phyloP scores from a whole-genome alignment of 2,329 filamentous ascomycete genomes.

The Botrytis paeoniae region DNA sequence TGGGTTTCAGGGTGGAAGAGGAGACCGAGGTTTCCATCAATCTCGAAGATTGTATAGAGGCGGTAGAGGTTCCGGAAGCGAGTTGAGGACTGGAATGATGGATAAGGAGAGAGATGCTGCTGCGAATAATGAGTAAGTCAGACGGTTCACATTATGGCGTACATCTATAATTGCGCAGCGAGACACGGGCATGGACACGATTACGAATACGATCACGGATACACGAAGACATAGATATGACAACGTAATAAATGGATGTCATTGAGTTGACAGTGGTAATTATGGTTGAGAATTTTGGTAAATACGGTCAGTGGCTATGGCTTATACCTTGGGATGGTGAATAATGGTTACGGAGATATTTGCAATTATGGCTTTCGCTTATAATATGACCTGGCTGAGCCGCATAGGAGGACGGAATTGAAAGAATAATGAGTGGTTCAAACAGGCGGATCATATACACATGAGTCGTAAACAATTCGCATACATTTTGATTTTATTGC shows the following conservation, averaged over 20 bases:
- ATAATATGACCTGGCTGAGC: background rate
- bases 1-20: conserved; percentile 16
- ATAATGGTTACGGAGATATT: background rate
- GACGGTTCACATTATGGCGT: background rate
- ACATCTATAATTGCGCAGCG: background rate
- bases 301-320: background rate
- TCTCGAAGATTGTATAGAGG: conserved; percentile 20
- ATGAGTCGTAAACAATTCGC: background rate
- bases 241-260: background rate
- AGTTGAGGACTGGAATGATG: conserved; percentile 19
- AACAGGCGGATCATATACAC: background rate
- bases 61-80: conserved; percentile 20
- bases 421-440: background rate
- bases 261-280: background rate
- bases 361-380: background rate
- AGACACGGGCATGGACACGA: background rate
- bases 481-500: background rate
- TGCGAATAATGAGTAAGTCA: background rate
- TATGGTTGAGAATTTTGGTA: conserved; percentile 1
- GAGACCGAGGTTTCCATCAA: background rate
- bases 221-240: conserved; percentile 11
- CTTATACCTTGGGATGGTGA: background rate
- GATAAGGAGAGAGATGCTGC: conserved; percentile 15
- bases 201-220: background rate
- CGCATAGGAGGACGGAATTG: background rate